Percentiles rank a stretch among this genome's conserved stretches.
These are phyloP conservation scores for Suillus paluster DNA, from an alignment of 768 basidiomycete genomes.

Conservation along the genomic window DNA sequence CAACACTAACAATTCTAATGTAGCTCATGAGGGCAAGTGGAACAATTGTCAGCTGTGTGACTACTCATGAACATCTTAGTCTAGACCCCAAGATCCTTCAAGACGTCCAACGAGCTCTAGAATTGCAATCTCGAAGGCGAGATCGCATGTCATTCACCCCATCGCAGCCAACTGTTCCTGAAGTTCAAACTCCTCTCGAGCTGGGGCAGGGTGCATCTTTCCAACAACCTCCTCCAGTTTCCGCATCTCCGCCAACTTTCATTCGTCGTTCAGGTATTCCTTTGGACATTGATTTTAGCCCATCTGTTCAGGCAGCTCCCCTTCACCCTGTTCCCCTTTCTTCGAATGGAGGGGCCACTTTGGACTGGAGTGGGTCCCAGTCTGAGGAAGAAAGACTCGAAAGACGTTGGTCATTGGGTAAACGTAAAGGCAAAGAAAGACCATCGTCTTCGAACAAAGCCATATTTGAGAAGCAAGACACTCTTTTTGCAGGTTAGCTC, in stretches of 20 bases:
- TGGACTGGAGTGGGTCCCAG: slow-evolving; percentile 72
- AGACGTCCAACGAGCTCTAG: slow-evolving; percentile 78
- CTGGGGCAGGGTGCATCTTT: slow-evolving; percentile 35
- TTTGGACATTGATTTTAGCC: slow-evolving; percentile 72
- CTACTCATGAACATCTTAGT: slow-evolving; percentile 16
- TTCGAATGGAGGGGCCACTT: slow-evolving; percentile 65
- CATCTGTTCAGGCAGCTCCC: slow-evolving; percentile 53
- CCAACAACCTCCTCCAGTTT: slow-evolving; percentile 9
- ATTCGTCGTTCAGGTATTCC: slow-evolving; percentile 14
- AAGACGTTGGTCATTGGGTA: slow-evolving; percentile 63
- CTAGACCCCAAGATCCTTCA: slow-evolving; percentile 80
- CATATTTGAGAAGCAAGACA: slow-evolving; percentile 62
- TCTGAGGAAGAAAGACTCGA: slow-evolving; percentile 63
- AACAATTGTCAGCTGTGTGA: slow-evolving; percentile 9
- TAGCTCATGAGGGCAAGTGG: slow-evolving; percentile 76
- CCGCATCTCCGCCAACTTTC: slow-evolving; percentile 21
- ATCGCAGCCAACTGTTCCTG: slow-evolving; percentile 20
- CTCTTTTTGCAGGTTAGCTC: slow-evolving; percentile 57
- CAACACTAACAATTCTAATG: slow-evolving; percentile 7
- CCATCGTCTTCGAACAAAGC: slow-evolving; percentile 44
- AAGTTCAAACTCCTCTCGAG: slow-evolving; percentile 29
- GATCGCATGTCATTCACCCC: slow-evolving; percentile 49
- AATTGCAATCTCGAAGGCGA: slow-evolving; percentile 74
- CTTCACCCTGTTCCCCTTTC: slow-evolving; percentile 73
- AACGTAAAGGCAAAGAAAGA: slow-evolving; percentile 61